A percentile compares a stretch with the other conserved stretches of the same genome.
Evolutionary conservation across 306 rosid species (phyloP).

Genomic region (Herpetospermum pedunculosum): DNA sequence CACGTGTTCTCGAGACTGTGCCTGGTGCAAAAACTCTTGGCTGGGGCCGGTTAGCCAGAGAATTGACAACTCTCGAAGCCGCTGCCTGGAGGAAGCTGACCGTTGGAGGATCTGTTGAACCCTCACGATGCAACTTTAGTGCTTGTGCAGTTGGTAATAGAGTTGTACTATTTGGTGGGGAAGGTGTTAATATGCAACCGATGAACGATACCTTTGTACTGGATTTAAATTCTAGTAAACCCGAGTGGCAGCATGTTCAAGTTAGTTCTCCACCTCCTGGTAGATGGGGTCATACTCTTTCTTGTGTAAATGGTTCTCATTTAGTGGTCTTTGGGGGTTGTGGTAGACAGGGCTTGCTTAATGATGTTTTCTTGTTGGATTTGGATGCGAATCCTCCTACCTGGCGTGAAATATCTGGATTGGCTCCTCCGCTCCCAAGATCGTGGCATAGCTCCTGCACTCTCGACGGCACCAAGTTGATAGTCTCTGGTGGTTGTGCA

Average conservation of each 20-base stretch:
- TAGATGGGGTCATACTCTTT: constrained; percentile 97
- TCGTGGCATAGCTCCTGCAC: constrained; percentile 99
- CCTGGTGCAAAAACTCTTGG: constrained; percentile 97
- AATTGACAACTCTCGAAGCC: constrained; percentile 94
- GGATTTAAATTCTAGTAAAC: constrained; percentile 79
- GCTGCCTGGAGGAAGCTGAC: constrained; percentile 97
- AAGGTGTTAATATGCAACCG: constrained; percentile 98
- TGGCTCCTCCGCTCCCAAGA: constrained; percentile 99
- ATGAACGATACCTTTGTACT: constrained; percentile 96
- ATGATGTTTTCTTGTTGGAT: constrained; percentile 90
- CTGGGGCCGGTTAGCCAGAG: constrained; percentile 92
- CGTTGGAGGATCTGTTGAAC: constrained; percentile 91
- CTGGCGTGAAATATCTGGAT: constrained; percentile 96
- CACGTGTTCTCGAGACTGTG: constrained; percentile 84
- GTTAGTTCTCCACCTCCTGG: constrained; percentile 99
- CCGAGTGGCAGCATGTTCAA: constrained; percentile 96
- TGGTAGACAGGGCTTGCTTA: constrained; percentile 93
- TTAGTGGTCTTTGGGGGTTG: constrained; percentile 99
- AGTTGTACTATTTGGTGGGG: constrained; percentile 95
- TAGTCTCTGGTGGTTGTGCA: constrained; percentile 98
- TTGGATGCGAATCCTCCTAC: constrained; percentile 94
- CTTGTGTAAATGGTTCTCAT: constrained; percentile 90
- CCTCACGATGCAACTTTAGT: constrained; percentile 95
- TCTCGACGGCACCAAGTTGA: constrained; percentile 95
- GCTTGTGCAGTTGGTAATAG: constrained; percentile 99